These are phyloP conservation scores for Calonectria pauciramosa DNA, from an alignment of 2,329 filamentous ascomycete genomes.

Conservation along the genomic window DNA sequence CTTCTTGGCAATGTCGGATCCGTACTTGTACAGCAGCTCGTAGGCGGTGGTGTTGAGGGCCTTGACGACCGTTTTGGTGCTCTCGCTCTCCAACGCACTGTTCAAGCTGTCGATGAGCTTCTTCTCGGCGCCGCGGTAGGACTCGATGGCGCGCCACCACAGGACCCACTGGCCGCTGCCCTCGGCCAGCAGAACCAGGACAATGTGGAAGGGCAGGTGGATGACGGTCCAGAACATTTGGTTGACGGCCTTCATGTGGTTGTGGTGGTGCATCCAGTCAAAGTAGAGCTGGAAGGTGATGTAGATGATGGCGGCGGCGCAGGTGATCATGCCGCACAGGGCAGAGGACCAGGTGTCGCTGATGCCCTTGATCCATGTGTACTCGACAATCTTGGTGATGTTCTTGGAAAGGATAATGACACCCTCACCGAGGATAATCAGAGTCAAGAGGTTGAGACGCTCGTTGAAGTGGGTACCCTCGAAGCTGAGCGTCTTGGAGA, in stretches of 20 bases:
- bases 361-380: conserved; percentile 18
- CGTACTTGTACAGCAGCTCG: conserved; percentile 5
- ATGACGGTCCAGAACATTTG: conserved; percentile 26
- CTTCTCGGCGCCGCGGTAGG: conserved; percentile 3
- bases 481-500: conserved; percentile 24
- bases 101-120: neutral
- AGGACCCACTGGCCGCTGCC: conserved; percentile 26
- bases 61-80: neutral
- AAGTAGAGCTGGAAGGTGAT: conserved; percentile 31
- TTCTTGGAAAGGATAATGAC: conserved; percentile 28
- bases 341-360: conserved; percentile 15
- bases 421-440: conserved; percentile 10
- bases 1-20: conserved; percentile 5
- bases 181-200: conserved; percentile 21
- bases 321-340: conserved; percentile 23
- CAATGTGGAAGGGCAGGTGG: conserved; percentile 26
- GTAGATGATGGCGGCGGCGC: conserved; percentile 19
- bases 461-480: conserved; percentile 27
- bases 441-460: conserved; percentile 22
- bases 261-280: conserved; percentile 31
- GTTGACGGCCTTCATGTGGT: conserved; percentile 19
- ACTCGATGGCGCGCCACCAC: conserved; percentile 26
- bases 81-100: neutral
- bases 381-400: conserved; percentile 26
- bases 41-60: neutral